These are phyloP conservation scores for Phytophthora multivora DNA, from an alignment of 352 stramenopile species.

Conservation along the genomic window DNA sequence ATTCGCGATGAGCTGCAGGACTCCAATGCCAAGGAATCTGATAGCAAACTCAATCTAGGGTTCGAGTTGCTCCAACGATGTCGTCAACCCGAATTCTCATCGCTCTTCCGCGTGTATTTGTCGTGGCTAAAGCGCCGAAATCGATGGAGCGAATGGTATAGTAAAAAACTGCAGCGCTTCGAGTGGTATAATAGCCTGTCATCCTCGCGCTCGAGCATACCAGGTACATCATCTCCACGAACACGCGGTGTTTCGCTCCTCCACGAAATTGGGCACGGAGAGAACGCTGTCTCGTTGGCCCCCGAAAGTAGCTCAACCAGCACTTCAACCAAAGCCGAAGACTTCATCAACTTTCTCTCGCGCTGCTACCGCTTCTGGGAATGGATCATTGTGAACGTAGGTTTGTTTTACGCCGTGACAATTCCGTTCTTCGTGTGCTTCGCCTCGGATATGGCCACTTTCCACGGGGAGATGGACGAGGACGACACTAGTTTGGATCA, in stretches of 20 bases:
- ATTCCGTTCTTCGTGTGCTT: slow-evolving; percentile 72
- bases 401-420: slow-evolving; percentile 59
- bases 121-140: slow-evolving; percentile 39
- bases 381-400: slow-evolving; percentile 49
- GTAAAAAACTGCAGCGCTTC: background rate
- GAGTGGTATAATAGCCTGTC: slow-evolving; percentile 15
- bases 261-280: slow-evolving; percentile 1
- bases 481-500: slow-evolving; percentile 10
- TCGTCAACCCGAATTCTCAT: slow-evolving; percentile 61
- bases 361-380: slow-evolving; percentile 66
- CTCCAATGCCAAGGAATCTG: slow-evolving; percentile 64
- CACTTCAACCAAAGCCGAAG: slow-evolving; percentile 38
- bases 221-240: no score
- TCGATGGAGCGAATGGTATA: slow-evolving; percentile 14
- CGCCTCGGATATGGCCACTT: slow-evolving; percentile 33
- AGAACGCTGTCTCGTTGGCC: background rate
- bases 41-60: slow-evolving; percentile 59
- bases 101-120: slow-evolving; percentile 54
- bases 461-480: slow-evolving; percentile 14
- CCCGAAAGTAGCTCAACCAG: background rate
- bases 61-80: slow-evolving; percentile 61
- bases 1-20: slow-evolving; percentile 57
- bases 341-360: slow-evolving; percentile 59
- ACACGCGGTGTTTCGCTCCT: slow-evolving; percentile 10
- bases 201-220: slow-evolving; percentile 2